Percentiles rank a stretch among this genome's conserved stretches.
Evolutionary conservation across 176 grass and related monocot genomes (phyloP).

Genomic region (Avena eriantha): DNA sequence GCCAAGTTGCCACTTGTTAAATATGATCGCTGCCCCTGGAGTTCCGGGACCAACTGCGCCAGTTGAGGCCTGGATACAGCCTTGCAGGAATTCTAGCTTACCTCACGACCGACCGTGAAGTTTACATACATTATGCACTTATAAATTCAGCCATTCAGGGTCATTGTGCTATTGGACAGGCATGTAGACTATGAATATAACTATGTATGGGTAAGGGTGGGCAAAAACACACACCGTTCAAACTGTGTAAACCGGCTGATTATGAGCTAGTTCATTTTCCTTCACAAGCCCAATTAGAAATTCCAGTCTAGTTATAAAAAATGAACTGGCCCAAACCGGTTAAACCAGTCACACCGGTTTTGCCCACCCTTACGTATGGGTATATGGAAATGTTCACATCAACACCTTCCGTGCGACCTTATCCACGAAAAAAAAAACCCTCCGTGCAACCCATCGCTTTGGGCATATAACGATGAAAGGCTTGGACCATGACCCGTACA

Average conservation of each 20-base stretch:
- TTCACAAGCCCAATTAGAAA: too few species aligned
- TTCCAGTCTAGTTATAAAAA: too few species aligned
- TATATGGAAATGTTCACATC: background rate
- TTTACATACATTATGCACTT: background rate
- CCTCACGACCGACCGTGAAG: background rate
- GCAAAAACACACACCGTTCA: too few species aligned
- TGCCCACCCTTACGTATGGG: too few species aligned
- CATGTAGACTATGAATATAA: background rate
- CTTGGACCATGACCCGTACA: too few species aligned
- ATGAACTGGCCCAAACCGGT: too few species aligned
- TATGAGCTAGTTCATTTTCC: too few species aligned
- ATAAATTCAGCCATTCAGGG: background rate
- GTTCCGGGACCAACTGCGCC: background rate
- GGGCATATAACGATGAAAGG: too few species aligned
- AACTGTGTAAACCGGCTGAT: too few species aligned
- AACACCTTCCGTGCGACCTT: background rate
- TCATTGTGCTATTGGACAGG: background rate
- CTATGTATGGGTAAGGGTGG: background rate
- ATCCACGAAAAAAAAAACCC: too few species aligned
- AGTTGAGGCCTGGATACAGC: background rate
- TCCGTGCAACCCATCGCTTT: too few species aligned
- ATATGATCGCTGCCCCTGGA: background rate
- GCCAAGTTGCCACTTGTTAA: slow-evolving; percentile 17
- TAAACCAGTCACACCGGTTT: too few species aligned
- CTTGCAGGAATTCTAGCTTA: background rate